Conservation (phyloP, 1,284 basidiomycete genomes). For the Coniferiporia weirii region DNA sequence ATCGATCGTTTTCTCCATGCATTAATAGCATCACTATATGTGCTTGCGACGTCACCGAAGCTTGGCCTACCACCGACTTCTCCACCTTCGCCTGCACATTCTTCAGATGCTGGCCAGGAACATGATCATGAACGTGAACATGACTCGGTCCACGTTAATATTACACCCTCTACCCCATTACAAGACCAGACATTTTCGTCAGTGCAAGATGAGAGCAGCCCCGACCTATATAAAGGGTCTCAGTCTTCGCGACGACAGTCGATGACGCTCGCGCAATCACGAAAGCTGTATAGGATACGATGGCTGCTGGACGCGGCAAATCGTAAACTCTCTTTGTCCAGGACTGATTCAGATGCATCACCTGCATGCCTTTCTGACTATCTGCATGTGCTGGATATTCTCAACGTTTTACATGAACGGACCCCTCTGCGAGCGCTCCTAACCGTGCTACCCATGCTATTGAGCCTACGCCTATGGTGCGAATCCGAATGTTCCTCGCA, state of each 20-base stretch:
- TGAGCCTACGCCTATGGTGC: slow-evolving; percentile 54
- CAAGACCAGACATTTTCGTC: slow-evolving; percentile 25
- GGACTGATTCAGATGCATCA: slow-evolving; percentile 36
- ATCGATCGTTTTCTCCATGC: slow-evolving; percentile 68
- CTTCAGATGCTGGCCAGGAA: slow-evolving; percentile 19
- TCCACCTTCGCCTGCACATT: slow-evolving; percentile 38
- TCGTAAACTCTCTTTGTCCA: slow-evolving; percentile 36
- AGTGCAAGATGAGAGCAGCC: slow-evolving; percentile 12
- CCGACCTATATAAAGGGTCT: slow-evolving; percentile 18
- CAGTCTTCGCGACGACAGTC: slow-evolving; percentile 44
- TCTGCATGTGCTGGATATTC: slow-evolving; percentile 63
- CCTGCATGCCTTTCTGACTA: slow-evolving; percentile 72
- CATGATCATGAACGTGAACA: neutral
- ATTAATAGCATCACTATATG: slow-evolving; percentile 72
- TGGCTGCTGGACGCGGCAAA: slow-evolving; percentile 47
- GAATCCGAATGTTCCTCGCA: slow-evolving; percentile 3
- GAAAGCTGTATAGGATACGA: slow-evolving; percentile 51
- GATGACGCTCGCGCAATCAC: slow-evolving; percentile 40
- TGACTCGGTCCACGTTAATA: slow-evolving; percentile 27
- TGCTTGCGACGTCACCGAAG: slow-evolving; percentile 64
- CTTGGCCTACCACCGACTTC: slow-evolving; percentile 44
- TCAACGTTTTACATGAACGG: slow-evolving; percentile 64
- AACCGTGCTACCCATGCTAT: slow-evolving; percentile 80
- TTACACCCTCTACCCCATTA: slow-evolving; percentile 35
- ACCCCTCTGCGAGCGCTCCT: slow-evolving; percentile 71